Conservation (phyloP, 2,329 filamentous ascomycete species). For the Metarhizium anisopliae region DNA sequence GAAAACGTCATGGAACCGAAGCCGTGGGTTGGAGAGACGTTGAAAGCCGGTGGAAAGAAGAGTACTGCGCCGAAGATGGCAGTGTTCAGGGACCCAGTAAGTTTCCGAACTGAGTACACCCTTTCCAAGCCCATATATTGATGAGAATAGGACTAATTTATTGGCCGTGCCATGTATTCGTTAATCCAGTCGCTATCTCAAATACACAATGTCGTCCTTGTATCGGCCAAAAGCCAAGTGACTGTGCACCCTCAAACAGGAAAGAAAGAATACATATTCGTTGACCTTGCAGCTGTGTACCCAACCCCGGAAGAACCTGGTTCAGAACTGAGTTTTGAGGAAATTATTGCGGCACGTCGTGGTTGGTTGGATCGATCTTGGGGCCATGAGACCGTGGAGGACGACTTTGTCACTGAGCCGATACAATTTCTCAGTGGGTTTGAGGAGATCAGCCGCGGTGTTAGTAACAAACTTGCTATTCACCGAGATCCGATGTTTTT, state of each 20-base stretch:
- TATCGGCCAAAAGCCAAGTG: constrained; percentile 66
- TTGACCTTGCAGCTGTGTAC: constrained; percentile 78
- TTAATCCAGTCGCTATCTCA: constrained; percentile 47
- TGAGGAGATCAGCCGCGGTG: constrained; percentile 19
- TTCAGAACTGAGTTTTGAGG: constrained; percentile 82
- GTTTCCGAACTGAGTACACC: constrained; percentile 21
- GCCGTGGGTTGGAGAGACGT: constrained; percentile 85
- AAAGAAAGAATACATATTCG: constrained; percentile 77
- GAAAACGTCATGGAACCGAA: constrained; percentile 82
- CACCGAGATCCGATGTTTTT: constrained; percentile 36
- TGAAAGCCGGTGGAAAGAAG: constrained; percentile 81
- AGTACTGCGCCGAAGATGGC: constrained; percentile 67
- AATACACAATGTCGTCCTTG: constrained; percentile 58
- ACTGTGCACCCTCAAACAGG: constrained; percentile 75
- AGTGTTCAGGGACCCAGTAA: constrained; percentile 92
- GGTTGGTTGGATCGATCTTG: constrained; percentile 58
- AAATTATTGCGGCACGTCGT: constrained; percentile 69
- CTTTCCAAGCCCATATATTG: constrained; percentile 55
- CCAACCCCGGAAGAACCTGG: constrained; percentile 62
- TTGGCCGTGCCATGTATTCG: constrained; percentile 33
- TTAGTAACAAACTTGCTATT: constrained; percentile 31
- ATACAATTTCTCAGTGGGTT: constrained; percentile 19
- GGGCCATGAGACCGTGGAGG: constrained; percentile 34
- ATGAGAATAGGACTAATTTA: constrained; percentile 95
- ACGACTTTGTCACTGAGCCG: constrained; percentile 22